phyloP scores from a whole-genome alignment of 1,284 basidiomycete genomes.

The Cryptococcus wingfieldii region DNA sequence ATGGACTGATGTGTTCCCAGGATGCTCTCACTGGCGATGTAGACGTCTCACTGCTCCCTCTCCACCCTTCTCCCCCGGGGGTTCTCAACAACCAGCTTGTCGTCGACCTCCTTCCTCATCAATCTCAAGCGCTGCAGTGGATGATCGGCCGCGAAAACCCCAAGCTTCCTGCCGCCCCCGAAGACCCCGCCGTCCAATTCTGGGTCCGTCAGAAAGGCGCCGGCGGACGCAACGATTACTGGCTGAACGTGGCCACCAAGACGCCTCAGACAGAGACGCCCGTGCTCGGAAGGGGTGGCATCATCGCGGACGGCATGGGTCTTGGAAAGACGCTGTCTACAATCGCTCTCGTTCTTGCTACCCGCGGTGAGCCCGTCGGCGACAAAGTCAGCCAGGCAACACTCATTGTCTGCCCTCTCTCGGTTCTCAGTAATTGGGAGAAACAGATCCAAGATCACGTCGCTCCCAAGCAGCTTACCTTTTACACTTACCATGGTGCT shows the following conservation, averaged over 20 bases:
- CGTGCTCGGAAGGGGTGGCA: slow-evolving; percentile 69
- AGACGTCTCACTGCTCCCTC: slow-evolving; percentile 35
- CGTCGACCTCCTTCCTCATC: slow-evolving; percentile 72
- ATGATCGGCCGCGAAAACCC: slow-evolving; percentile 73
- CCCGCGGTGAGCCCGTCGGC: slow-evolving; percentile 59
- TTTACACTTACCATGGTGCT: slow-evolving; percentile 62
- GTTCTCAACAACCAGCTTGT: slow-evolving; percentile 59
- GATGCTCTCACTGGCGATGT: slow-evolving; percentile 37
- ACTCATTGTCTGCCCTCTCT: slow-evolving; percentile 72
- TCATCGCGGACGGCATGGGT: slow-evolving; percentile 88
- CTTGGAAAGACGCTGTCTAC: slow-evolving; percentile 74
- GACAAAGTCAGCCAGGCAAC: slow-evolving; percentile 61
- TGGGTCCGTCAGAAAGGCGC: slow-evolving; percentile 65
- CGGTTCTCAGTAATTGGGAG: slow-evolving; percentile 85
- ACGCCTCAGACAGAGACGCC: slow-evolving; percentile 66
- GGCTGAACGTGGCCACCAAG: slow-evolving; percentile 66
- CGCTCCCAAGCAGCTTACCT: slow-evolving; percentile 55
- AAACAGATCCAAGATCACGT: slow-evolving; percentile 80
- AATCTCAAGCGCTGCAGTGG: slow-evolving; percentile 59
- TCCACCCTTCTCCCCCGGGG: slow-evolving; percentile 60
- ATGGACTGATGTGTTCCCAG: slow-evolving; percentile 15
- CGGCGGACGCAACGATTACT: slow-evolving; percentile 38
- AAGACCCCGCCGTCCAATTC: slow-evolving; percentile 75
- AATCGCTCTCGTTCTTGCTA: slow-evolving; percentile 69
- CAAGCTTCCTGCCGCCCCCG: slow-evolving; percentile 59